Conservation (phyloP, 2,329 filamentous ascomycete genomes). For the Microcyclosporella mali region DNA sequence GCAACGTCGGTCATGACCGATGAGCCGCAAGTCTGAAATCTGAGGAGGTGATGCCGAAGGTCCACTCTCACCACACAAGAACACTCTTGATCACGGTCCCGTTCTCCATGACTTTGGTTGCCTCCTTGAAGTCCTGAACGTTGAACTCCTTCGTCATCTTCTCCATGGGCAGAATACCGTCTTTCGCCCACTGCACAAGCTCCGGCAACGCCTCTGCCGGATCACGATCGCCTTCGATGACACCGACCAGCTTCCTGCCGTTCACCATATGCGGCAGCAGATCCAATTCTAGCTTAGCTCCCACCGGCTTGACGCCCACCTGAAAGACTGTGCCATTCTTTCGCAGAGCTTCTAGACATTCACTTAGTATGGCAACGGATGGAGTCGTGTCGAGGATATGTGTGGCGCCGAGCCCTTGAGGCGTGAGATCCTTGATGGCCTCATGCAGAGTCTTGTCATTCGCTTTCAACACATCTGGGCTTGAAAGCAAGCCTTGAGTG, state of each 20-base stretch:
- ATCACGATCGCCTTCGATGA: constrained; percentile 39
- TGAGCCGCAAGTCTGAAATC: too few species aligned
- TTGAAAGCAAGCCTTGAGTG: constrained; percentile 24
- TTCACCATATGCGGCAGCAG: constrained; percentile 40
- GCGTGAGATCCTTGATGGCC: constrained; percentile 19
- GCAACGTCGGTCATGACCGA: too few species aligned
- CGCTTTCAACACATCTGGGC: constrained; percentile 8
- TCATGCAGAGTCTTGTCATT: constrained; percentile 4
- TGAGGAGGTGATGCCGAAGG: too few species aligned
- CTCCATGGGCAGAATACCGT: constrained; percentile 39
- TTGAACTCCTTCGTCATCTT: constrained; percentile 38
- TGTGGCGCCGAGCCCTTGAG: constrained; percentile 32
- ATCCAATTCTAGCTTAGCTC: constrained; percentile 30
- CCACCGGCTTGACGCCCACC: constrained; percentile 41
- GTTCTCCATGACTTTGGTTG: constrained; percentile 33
- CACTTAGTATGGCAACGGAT: constrained; percentile 34
- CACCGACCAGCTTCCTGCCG: constrained; percentile 42
- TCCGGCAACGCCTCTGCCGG: constrained; percentile 37
- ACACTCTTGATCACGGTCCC: constrained; percentile 36
- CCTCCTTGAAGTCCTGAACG: constrained; percentile 33
- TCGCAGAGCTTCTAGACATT: constrained; percentile 36
- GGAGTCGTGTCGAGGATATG: constrained; percentile 46
- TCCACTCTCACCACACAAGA: constrained; percentile 30
- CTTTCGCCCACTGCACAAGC: constrained; percentile 41
- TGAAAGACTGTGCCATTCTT: constrained; percentile 43